phyloP scores from a whole-genome alignment of 257 asterid species.

The Apocynum venetum region DNA sequence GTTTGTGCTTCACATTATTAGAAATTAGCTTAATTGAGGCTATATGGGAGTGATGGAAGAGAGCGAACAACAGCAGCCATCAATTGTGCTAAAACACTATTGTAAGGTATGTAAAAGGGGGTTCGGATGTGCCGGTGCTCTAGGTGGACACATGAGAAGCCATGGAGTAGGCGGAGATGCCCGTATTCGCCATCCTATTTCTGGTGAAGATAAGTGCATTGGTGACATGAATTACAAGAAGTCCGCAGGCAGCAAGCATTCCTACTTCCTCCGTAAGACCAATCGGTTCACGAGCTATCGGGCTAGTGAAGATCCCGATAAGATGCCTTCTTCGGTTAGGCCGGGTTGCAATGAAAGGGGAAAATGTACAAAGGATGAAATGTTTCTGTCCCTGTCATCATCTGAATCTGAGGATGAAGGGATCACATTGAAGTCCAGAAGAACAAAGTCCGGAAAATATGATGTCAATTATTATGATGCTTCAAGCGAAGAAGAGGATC shows the following conservation, averaged over 20 bases:
- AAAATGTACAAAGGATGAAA: conserved; percentile 1
- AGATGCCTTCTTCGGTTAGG: not conserved
- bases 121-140: conserved; percentile 46
- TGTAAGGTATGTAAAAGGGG: conserved; percentile 46
- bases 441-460: not conserved
- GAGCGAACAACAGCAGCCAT: conserved; percentile 3
- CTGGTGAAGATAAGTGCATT: conserved; percentile 19
- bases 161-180: conserved; percentile 43
- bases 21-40: not conserved
- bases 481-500: conserved; percentile 68
- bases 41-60: conserved; percentile 8
- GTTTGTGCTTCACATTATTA: too few species aligned
- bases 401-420: conserved; percentile 16
- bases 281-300: conserved; percentile 26
- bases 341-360: conserved; percentile 1
- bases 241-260: conserved; percentile 34
- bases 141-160: conserved; percentile 65
- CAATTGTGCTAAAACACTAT: conserved; percentile 25
- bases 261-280: conserved; percentile 50
- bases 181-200: not conserved
- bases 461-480: conserved; percentile 9
- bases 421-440: not conserved
- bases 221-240: conserved; percentile 14
- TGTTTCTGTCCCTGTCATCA: not conserved
- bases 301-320: conserved; percentile 19